Conservation (phyloP, 768 basidiomycete genomes). For the Leccinum pellstonianum region DNA sequence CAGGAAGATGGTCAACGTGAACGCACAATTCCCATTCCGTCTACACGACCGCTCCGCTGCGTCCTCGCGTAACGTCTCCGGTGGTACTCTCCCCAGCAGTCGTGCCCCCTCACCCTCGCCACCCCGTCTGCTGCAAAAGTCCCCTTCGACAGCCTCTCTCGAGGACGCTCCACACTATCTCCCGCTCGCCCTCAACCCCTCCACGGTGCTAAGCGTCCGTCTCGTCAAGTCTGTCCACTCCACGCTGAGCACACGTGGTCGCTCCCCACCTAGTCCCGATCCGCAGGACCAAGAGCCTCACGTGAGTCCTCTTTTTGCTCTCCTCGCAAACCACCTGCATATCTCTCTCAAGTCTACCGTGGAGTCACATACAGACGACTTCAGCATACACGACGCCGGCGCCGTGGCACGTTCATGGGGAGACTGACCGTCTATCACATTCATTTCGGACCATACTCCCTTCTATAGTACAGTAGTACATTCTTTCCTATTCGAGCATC, state of each 20-base stretch:
- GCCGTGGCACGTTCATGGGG: conserved; percentile 36
- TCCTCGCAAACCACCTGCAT: conserved; percentile 5
- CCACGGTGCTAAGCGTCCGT: conserved; percentile 25
- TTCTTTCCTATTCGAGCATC: conserved; percentile 23
- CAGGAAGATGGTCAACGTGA: conserved; percentile 74
- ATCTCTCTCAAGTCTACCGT: conserved; percentile 8
- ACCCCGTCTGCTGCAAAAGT: conserved; percentile 18
- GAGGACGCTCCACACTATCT: conserved; percentile 17
- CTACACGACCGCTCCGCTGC: conserved; percentile 39
- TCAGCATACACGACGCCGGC: conserved; percentile 31
- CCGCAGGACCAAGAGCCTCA: conserved; percentile 6
- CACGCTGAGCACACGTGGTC: conserved; percentile 22
- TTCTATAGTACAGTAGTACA: conserved; percentile 14
- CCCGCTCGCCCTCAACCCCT: conserved; percentile 1
- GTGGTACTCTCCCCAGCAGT: conserved; percentile 25
- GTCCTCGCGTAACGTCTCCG: conserved; percentile 36
- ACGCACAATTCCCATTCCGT: conserved; percentile 59
- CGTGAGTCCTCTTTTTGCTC: conserved; percentile 17
- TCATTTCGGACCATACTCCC: conserved; percentile 32
- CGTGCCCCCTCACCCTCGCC: conserved; percentile 25
- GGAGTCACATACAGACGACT: conserved; percentile 23
- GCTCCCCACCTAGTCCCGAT: neutral
- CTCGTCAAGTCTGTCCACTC: conserved; percentile 20
- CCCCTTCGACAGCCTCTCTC: conserved; percentile 24
- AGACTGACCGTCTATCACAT: conserved; percentile 30